These are phyloP conservation scores for Neltuma alba DNA, from an alignment of 306 rosid species.

Conservation along the genomic window DNA sequence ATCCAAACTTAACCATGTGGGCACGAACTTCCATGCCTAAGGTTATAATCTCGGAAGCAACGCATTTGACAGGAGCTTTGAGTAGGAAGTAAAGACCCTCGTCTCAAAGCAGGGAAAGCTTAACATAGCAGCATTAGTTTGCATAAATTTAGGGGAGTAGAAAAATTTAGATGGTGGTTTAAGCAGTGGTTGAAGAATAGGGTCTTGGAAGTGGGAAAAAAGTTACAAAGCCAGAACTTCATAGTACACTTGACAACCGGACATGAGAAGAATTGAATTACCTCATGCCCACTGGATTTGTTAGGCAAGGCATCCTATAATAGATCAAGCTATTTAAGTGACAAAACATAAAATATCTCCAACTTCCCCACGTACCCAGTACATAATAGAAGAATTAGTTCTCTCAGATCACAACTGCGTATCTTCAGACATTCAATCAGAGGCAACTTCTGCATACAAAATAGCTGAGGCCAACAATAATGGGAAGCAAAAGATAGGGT, in stretches of 20 bases:
- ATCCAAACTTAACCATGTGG: constrained; percentile 65
- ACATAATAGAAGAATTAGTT: neutral
- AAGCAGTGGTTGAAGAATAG: neutral
- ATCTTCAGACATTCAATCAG: neutral
- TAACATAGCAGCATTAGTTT: neutral
- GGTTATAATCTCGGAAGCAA: constrained; percentile 53
- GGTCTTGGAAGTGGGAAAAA: neutral
- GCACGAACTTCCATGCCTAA: constrained; percentile 68
- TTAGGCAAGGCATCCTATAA: constrained; percentile 11
- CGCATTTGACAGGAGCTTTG: constrained; percentile 55
- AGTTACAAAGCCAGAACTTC: neutral
- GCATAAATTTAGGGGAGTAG: constrained; percentile 2
- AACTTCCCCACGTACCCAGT: constrained; percentile 10
- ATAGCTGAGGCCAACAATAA: constrained; percentile 37
- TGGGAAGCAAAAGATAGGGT: constrained; percentile 36
- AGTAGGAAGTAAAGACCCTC: constrained; percentile 35
- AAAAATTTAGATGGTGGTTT: neutral
- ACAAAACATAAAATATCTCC: constrained; percentile 34
- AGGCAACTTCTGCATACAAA: constrained; percentile 22
- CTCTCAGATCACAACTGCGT: neutral
- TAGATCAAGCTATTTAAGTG: constrained; percentile 43
- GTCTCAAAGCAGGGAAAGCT: neutral
- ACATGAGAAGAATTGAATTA: neutral
- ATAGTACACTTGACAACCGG: neutral
- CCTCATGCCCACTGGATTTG: neutral